A percentile compares a stretch with the other conserved stretches of the same genome.
Evolutionary conservation across 768 basidiomycete species (phyloP).

Genomic region (Cantharellus cinnabarinus): DNA sequence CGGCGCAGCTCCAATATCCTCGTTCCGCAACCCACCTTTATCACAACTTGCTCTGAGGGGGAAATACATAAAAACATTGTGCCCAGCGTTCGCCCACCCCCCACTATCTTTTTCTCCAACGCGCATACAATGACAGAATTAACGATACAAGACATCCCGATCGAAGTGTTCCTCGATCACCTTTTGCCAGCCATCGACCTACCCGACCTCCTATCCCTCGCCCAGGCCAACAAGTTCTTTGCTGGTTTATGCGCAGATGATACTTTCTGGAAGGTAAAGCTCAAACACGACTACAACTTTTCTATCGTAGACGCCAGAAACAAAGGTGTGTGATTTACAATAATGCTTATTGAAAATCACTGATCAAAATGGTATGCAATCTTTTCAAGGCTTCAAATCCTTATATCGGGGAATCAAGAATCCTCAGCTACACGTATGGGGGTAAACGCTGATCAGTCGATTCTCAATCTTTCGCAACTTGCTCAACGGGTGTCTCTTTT

Average conservation of each 20-base stretch:
- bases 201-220: conserved; percentile 35
- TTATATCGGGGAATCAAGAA: conserved; percentile 43
- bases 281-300: conserved; percentile 60
- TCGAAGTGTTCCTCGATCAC: conserved; percentile 62
- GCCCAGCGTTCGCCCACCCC: too few relatives aligned
- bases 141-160: conserved; percentile 28
- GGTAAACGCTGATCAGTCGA: conserved; percentile 23
- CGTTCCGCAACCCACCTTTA: too few relatives aligned
- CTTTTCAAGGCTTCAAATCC: conserved; percentile 42
- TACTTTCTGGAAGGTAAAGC: conserved; percentile 55
- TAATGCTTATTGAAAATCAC: not conserved
- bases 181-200: conserved; percentile 28
- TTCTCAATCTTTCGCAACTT: not conserved
- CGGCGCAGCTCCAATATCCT: too few relatives aligned
- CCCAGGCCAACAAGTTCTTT: conserved; percentile 44
- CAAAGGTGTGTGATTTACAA: conserved; percentile 9
- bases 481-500: not conserved
- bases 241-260: conserved; percentile 43
- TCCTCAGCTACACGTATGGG: conserved; percentile 34
- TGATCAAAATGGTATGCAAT: not conserved
- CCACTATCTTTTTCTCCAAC: too few relatives aligned
- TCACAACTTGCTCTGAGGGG: too few relatives aligned
- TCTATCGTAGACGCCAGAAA: conserved; percentile 45
- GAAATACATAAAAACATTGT: too few relatives aligned
- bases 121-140: too few relatives aligned